Percentiles rank a stretch among this genome's conserved stretches.
Conservation (phyloP, 257 asterid species). For the Galeopsis tetrahit region DNA sequence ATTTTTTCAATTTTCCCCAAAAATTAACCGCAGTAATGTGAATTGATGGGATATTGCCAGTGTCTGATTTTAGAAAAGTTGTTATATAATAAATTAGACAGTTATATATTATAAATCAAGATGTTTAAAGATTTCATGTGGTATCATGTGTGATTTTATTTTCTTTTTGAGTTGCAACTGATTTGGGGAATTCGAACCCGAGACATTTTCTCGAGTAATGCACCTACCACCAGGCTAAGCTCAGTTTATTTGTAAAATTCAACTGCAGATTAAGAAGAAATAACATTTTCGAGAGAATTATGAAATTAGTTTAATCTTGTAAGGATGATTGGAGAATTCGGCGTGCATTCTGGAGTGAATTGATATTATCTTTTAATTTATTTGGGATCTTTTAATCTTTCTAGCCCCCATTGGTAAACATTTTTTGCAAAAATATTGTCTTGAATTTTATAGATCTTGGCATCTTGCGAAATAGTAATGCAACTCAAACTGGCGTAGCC, state of each 20-base stretch:
- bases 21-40: not conserved
- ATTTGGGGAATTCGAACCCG: too few species aligned
- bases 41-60: conserved; percentile 1
- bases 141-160: not conserved
- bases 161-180: not conserved
- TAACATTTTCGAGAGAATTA: conserved; percentile 4
- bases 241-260: not conserved
- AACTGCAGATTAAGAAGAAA: not conserved
- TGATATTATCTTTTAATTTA: not conserved
- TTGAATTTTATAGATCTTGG: not conserved
- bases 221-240: not conserved
- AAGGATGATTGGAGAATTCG: not conserved
- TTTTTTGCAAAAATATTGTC: not conserved
- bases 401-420: not conserved
- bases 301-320: conserved; percentile 17
- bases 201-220: too few species aligned
- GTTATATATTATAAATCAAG: not conserved
- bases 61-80: not conserved
- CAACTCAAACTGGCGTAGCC: conserved; percentile 9
- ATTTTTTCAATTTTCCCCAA: not conserved
- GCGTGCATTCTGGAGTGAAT: not conserved
- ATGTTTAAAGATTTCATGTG: conserved; percentile 1
- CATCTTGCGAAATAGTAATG: not conserved
- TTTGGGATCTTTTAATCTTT: not conserved
- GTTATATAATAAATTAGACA: not conserved